phyloP scores from a whole-genome alignment of 495 filamentous ascomycete genomes.

The Melanomma pulvis-pyrius region DNA sequence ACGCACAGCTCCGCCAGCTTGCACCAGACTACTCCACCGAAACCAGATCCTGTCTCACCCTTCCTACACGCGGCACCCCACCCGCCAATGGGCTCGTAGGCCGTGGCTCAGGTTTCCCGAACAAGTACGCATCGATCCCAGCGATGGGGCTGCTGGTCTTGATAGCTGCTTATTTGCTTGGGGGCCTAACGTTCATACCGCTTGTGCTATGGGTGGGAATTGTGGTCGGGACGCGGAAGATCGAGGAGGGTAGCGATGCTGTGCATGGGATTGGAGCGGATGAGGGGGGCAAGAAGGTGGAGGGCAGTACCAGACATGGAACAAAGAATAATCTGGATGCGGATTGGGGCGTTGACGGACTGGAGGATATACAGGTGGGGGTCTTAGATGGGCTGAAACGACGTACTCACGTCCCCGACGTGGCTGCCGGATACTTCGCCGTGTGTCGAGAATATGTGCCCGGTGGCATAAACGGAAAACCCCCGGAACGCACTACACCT shows the following conservation, averaged over 20 bases:
- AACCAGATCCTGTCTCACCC: not conserved
- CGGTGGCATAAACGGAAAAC: conserved; percentile 87
- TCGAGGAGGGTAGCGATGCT: conserved; percentile 22
- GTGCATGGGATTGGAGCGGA: conserved; percentile 1
- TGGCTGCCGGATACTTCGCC: conserved; percentile 90
- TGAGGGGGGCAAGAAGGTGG: not conserved
- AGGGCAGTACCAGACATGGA: not conserved
- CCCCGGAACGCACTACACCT: conserved; percentile 83
- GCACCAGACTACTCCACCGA: not conserved
- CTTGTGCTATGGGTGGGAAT: conserved; percentile 62
- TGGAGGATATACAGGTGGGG: not conserved
- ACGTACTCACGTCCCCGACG: conserved; percentile 67
- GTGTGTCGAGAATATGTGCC: conserved; percentile 92
- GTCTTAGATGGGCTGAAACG: conserved; percentile 15
- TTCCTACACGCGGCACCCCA: not conserved
- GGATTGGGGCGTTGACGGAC: not conserved
- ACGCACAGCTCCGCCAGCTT: not conserved
- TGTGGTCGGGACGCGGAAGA: conserved; percentile 55
- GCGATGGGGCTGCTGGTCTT: conserved; percentile 56
- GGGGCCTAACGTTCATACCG: conserved; percentile 89
- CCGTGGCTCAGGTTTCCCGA: not conserved
- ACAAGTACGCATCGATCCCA: not conserved
- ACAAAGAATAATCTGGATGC: conserved; percentile 11
- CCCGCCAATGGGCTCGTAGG: not conserved
- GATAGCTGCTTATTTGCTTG: conserved; percentile 79